Evolutionary conservation across 192 early-diverging fungal genomes (phyloP).

Genomic region (Linnemannia zychae): DNA sequence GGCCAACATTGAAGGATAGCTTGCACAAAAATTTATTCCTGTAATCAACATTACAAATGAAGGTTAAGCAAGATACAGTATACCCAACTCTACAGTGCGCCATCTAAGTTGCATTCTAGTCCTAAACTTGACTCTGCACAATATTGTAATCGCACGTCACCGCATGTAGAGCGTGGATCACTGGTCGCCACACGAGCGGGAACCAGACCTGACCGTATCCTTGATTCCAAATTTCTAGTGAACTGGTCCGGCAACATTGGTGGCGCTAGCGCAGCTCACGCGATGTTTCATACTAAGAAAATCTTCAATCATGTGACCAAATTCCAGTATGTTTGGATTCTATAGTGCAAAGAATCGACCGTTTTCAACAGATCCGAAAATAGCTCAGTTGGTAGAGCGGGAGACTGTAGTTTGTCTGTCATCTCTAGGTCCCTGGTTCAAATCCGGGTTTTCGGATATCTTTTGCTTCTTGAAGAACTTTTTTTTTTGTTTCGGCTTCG

Average conservation of each 20-base stretch:
- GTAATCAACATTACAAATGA: neutral
- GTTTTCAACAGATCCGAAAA: slow-evolving; percentile 32
- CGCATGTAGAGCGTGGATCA: no score
- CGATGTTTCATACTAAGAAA: neutral
- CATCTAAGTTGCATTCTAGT: neutral
- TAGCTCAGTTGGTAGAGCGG: slow-evolving; percentile 80
- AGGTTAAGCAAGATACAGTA: neutral
- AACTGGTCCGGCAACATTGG: neutral
- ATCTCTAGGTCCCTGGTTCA: slow-evolving; percentile 71
- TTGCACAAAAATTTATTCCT: neutral
- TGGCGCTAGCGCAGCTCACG: neutral
- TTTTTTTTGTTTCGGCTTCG: neutral
- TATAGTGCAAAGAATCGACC: no score
- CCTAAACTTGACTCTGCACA: neutral
- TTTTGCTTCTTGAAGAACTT: neutral
- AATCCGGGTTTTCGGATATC: slow-evolving; percentile 68
- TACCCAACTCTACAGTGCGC: neutral
- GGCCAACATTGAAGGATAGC: no score
- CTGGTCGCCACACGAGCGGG: no score
- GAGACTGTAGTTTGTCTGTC: slow-evolving; percentile 73
- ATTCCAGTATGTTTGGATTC: no score
- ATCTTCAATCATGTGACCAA: neutral
- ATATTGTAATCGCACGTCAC: no score
- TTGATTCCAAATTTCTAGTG: no score
- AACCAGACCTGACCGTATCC: no score